These are phyloP conservation scores for Claviceps arundinis DNA, from an alignment of 2,329 filamentous ascomycete genomes.

Conservation along the genomic window DNA sequence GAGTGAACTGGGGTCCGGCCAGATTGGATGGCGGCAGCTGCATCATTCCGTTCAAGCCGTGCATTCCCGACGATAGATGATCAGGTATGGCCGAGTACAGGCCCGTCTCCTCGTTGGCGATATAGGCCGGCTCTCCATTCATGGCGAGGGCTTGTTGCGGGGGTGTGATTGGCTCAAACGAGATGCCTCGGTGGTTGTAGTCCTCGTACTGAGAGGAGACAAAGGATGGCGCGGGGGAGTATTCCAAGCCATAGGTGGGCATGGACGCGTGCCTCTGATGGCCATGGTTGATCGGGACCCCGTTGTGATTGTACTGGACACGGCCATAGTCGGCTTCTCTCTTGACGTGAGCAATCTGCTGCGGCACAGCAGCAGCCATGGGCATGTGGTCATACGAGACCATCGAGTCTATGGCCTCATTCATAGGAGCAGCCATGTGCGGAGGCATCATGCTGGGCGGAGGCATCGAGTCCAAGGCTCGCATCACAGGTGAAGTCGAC, in stretches of 20 bases:
- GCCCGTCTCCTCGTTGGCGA: constrained; percentile 94
- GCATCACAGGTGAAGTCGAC: constrained; percentile 77
- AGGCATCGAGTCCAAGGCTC: constrained; percentile 87
- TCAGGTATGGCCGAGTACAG: constrained; percentile 93
- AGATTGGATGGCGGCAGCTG: constrained; percentile 80
- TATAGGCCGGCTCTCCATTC: constrained; percentile 83
- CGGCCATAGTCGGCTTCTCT: constrained; percentile 74
- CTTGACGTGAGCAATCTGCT: constrained; percentile 59
- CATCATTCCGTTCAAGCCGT: constrained; percentile 76
- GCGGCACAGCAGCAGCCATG: constrained; percentile 56
- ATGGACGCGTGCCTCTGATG: constrained; percentile 97
- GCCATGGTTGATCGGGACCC: constrained; percentile 66
- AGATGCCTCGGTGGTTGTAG: constrained; percentile 91
- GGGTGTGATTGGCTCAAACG: constrained; percentile 92
- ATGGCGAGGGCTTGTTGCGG: constrained; percentile 79
- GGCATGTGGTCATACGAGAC: constrained; percentile 54
- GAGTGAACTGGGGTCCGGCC: constrained; percentile 64
- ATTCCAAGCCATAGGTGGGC: constrained; percentile 88
- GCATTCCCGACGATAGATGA: constrained; percentile 53
- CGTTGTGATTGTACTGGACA: constrained; percentile 84
- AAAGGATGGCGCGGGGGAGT: constrained; percentile 94
- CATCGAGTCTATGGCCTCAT: constrained; percentile 60
- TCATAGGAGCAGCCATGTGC: constrained; percentile 38
- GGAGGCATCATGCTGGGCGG: constrained; percentile 68
- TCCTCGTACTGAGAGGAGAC: constrained; percentile 98